phyloP scores from a whole-genome alignment of 306 rosid genomes.

The Glycine tomentella region DNA sequence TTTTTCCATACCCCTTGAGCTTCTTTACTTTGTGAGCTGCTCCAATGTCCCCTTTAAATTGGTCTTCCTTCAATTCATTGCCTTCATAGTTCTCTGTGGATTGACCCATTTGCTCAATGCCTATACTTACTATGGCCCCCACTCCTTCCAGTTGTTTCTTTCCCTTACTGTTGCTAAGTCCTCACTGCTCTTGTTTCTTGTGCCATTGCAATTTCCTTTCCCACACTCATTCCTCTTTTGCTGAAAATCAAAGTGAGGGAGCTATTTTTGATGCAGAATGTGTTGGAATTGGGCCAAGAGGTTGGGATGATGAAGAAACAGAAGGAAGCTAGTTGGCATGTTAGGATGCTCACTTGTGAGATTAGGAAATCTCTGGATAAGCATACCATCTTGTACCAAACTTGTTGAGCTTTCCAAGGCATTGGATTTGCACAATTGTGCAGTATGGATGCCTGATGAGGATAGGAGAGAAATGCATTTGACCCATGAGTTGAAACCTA shows the following conservation, averaged over 20 bases:
- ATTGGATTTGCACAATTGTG: conserved; percentile 73
- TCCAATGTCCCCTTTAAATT: conserved; percentile 93
- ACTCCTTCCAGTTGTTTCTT: conserved; percentile 67
- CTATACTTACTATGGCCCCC: conserved; percentile 74
- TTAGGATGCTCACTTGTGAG: conserved; percentile 80
- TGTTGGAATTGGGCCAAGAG: conserved; percentile 77
- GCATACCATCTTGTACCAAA: conserved; percentile 78
- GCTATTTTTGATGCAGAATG: conserved; percentile 73
- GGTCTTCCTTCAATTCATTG: conserved; percentile 80
- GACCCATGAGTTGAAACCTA: conserved; percentile 70
- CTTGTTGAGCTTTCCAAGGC: conserved; percentile 87
- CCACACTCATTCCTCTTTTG: conserved; percentile 75
- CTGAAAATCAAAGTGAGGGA: conserved; percentile 81
- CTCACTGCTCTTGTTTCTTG: conserved; percentile 85
- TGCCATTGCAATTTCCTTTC: conserved; percentile 81
- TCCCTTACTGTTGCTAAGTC: conserved; percentile 73
- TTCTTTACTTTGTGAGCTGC: conserved; percentile 86
- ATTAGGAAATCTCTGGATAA: conserved; percentile 80
- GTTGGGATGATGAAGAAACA: conserved; percentile 85
- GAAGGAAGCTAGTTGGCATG: conserved; percentile 84
- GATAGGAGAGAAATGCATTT: conserved; percentile 64
- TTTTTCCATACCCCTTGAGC: conserved; percentile 88
- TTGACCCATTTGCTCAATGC: conserved; percentile 88
- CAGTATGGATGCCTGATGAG: conserved; percentile 87
- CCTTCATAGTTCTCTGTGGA: conserved; percentile 90